Percentiles rank a stretch among this genome's conserved stretches.
These are phyloP conservation scores for Neurospora sp. DNA, from an alignment of 2,329 filamentous ascomycete genomes.

Conservation along the genomic window DNA sequence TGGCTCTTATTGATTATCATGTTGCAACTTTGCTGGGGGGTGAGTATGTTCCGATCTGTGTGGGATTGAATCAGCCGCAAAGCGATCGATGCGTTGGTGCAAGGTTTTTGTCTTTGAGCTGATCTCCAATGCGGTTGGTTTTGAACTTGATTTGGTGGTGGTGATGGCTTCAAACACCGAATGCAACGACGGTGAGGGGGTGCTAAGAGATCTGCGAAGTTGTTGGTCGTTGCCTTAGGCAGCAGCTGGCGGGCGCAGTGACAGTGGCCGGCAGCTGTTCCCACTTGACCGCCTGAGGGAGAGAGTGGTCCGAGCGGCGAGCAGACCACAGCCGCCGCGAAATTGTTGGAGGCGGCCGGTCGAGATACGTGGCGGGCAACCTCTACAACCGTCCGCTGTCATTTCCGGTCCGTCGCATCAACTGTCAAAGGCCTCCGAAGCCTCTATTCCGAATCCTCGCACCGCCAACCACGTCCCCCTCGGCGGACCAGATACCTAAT, in stretches of 20 bases:
- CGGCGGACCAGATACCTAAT: neutral
- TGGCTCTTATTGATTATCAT: neutral
- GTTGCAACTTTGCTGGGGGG: neutral
- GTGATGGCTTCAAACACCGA: neutral
- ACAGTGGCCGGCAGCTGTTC: neutral
- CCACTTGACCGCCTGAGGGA: neutral
- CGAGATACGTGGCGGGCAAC: constrained; percentile 18
- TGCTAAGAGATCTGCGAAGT: neutral
- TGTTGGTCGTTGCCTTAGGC: neutral
- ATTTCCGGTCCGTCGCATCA: constrained; percentile 3
- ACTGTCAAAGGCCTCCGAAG: constrained; percentile 1
- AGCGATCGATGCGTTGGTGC: neutral
- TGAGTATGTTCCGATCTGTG: neutral
- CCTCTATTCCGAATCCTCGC: neutral
- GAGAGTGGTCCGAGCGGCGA: constrained; percentile 14
- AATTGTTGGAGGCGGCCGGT: constrained; percentile 16
- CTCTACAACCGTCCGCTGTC: constrained; percentile 6
- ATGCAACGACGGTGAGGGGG: neutral
- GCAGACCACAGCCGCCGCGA: constrained; percentile 21
- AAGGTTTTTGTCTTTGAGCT: neutral
- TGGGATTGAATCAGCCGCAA: neutral
- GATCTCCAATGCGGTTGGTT: neutral
- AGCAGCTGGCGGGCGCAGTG: neutral
- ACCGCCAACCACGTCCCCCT: neutral
- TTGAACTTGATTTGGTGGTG: neutral